Percentiles rank a stretch among this genome's conserved stretches.
phyloP scores from a whole-genome alignment of 2,329 filamentous ascomycete genomes.

The Biscogniauxia marginata region DNA sequence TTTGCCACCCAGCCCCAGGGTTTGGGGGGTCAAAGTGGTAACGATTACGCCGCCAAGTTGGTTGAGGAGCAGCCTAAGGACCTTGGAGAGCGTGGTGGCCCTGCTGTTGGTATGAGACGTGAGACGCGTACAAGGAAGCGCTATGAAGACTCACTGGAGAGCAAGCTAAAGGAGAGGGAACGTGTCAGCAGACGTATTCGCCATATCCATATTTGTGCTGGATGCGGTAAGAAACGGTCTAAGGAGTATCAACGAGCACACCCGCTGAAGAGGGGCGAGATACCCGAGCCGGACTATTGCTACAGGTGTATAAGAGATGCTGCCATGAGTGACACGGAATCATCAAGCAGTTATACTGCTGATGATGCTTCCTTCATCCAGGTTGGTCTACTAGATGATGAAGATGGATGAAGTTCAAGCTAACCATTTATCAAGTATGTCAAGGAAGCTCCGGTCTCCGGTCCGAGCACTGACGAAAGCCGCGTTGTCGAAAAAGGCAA shows the following conservation, averaged over 20 bases:
- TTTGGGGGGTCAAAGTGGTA: background rate
- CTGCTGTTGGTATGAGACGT: background rate
- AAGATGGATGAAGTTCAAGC: background rate
- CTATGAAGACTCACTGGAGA: background rate
- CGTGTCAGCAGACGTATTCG: slow-evolving; percentile 21
- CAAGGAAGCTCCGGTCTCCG: background rate
- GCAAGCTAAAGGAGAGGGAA: background rate
- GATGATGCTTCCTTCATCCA: background rate
- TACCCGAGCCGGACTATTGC: slow-evolving; percentile 25
- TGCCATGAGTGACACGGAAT: slow-evolving; percentile 1
- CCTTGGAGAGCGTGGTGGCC: background rate
- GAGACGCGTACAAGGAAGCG: background rate
- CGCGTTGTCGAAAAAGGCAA: background rate
- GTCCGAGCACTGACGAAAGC: slow-evolving; percentile 9
- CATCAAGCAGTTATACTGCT: slow-evolving; percentile 2
- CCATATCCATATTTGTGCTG: slow-evolving; percentile 25
- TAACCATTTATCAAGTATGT: slow-evolving; percentile 10
- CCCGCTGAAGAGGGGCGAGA: slow-evolving; percentile 26
- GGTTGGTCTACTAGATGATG: slow-evolving; percentile 3
- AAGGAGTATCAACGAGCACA: slow-evolving; percentile 22
- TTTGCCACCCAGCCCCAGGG: background rate
- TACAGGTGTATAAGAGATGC: slow-evolving; percentile 18
- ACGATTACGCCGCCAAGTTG: background rate
- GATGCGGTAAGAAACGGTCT: slow-evolving; percentile 27
- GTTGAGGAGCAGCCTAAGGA: background rate